Conservation (phyloP, 805 yeast genomes). For the Lipomyces sp. region DNA sequence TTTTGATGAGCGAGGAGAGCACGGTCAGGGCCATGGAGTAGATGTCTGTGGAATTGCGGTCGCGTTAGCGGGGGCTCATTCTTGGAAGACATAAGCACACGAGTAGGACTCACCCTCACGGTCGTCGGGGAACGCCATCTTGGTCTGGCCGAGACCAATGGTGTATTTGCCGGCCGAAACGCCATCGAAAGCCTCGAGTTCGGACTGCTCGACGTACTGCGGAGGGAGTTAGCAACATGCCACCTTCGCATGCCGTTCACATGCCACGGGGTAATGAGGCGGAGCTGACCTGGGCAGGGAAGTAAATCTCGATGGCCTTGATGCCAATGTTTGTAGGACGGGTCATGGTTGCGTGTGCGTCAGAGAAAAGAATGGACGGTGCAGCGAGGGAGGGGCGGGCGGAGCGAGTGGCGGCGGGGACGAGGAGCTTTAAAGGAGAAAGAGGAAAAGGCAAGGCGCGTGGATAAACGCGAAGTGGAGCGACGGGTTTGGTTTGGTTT, state of each 20-base stretch:
- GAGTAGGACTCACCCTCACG: conserved; percentile 52
- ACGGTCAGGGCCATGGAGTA: conserved; percentile 94
- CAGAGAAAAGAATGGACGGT: neutral
- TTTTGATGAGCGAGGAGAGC: conserved; percentile 66
- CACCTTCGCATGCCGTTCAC: no score
- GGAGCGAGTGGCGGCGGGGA: neutral
- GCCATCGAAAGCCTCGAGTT: conserved; percentile 77
- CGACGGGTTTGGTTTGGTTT: no score
- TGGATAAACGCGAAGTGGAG: no score
- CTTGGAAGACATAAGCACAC: neutral
- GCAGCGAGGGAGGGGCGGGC: neutral
- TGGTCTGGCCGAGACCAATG: conserved; percentile 97
- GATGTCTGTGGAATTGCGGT: conserved; percentile 51
- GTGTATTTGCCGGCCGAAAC: conserved; percentile 95
- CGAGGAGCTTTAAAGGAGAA: no score
- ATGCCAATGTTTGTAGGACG: conserved; percentile 87
- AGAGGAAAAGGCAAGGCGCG: no score
- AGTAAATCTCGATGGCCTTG: conserved; percentile 89
- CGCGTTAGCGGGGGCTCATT: no score
- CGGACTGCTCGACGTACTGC: conserved; percentile 77
- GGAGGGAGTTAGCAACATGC: neutral
- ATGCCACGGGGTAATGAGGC: no score
- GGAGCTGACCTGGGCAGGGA: conserved; percentile 67
- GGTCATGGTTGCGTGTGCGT: conserved; percentile 17
- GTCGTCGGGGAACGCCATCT: conserved; percentile 96